These are phyloP conservation scores for Alectoria sarmentosa DNA, from an alignment of 495 filamentous ascomycete genomes.

Conservation along the genomic window DNA sequence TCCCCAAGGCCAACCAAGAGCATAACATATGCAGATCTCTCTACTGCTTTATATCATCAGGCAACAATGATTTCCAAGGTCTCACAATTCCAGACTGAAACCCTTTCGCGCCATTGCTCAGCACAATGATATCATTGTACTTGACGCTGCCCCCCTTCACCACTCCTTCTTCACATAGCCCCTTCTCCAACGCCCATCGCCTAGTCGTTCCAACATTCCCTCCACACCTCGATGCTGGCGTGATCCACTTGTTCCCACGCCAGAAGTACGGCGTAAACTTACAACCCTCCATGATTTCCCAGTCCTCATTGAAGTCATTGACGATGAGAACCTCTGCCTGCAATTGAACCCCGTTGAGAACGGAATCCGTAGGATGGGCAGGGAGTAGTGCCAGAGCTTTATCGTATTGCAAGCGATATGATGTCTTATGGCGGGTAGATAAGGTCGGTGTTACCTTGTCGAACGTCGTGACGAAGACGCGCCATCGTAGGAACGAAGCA, in stretches of 20 bases:
- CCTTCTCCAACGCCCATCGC: slow-evolving; percentile 64
- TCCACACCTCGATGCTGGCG: slow-evolving; percentile 48
- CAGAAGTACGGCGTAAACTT: slow-evolving; percentile 75
- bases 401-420: slow-evolving; percentile 56
- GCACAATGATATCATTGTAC: slow-evolving; percentile 70
- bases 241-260: slow-evolving; percentile 59
- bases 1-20: not conserved
- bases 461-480: slow-evolving; percentile 57
- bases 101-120: slow-evolving; percentile 80
- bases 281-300: slow-evolving; percentile 80
- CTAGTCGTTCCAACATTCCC: slow-evolving; percentile 79
- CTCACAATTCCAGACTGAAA: slow-evolving; percentile 49
- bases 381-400: slow-evolving; percentile 43
- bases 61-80: not conserved
- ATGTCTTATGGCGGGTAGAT: slow-evolving; percentile 74
- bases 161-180: slow-evolving; percentile 53
- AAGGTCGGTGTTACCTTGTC: slow-evolving; percentile 45
- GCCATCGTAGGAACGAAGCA: slow-evolving; percentile 28
- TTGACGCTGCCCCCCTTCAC: slow-evolving; percentile 49
- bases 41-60: not conserved
- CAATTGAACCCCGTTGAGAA: not conserved
- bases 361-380: not conserved
- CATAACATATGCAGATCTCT: not conserved
- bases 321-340: slow-evolving; percentile 47
- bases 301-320: slow-evolving; percentile 54